Evolutionary conservation across 139 green algal genomes (phyloP), one percentile per base, ranked within the genome.

Genomic region (Medakamo hakoo): DNA sequence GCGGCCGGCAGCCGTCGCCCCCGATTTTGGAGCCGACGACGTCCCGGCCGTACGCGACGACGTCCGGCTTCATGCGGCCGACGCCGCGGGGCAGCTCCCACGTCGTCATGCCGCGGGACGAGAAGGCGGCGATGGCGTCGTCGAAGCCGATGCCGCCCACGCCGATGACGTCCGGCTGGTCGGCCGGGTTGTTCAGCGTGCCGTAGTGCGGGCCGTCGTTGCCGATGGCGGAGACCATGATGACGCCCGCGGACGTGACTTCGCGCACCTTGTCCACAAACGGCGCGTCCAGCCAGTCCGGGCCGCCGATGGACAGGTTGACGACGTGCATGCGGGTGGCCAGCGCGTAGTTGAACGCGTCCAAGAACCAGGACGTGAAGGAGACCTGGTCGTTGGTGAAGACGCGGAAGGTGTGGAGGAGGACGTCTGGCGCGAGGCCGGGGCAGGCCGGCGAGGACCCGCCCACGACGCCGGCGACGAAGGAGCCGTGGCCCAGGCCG

Each of bases 321-420:
- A 99, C 81, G 14, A 99, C 75, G 67, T 97, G 68, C 70, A 98
- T 87, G 24, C 83, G 62, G 0, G 77, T 86, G 22, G 78, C 75
- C 30, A 97, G 87, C 22, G 92, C 92, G 70, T 98, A 97, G 71
- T 99, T 99, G 83, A 99, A 98, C 5, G 93, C 93, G 67, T 99
- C 93, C 52, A 99, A 73, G 70, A 98, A 98, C 93, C 93, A 99
- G 58, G 81, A 93, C 3, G 93, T 98, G 77, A 91, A 98, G 23
- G 88, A 96, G n/a, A 96, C 88, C 78, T 95, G 87, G 56, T 91
- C 84, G 63, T 94, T 90, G 26, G 88, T 96, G 75, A 96, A 96
- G 16, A 95, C 86, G 2, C 80, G 72, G 76, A 98, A 98, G 1
- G 93, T 96, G 78, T 95, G 74, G 49, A 99, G 77, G 30, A 88